A percentile compares a stretch with the other conserved stretches of the same genome.
These are phyloP conservation scores for Lactarius trivialis DNA, from an alignment of 768 basidiomycete species.

Conservation along the genomic window DNA sequence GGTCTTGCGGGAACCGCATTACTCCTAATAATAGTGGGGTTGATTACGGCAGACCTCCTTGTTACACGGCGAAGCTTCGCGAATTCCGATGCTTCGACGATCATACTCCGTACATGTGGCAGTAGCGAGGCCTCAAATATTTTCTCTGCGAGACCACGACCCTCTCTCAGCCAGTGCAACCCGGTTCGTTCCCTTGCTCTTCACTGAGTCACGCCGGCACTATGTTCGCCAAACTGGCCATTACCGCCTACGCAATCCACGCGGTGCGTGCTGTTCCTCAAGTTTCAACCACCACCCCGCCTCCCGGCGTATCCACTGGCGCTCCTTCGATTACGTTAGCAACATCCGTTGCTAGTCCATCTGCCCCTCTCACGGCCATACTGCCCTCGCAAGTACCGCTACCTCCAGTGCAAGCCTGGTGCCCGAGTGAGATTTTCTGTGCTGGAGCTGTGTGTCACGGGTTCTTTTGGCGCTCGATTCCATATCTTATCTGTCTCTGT, in stretches of 20 bases:
- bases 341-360: conserved; percentile 61
- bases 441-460: conserved; percentile 56
- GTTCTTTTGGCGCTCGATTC: neutral
- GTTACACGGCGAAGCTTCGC: neutral
- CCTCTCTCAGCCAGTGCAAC: neutral
- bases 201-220: conserved; percentile 23
- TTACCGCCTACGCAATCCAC: conserved; percentile 1
- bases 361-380: conserved; percentile 43
- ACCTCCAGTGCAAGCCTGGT: conserved; percentile 73
- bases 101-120: neutral
- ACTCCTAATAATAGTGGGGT: too few species aligned
- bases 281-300: conserved; percentile 17
- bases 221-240: conserved; percentile 27
- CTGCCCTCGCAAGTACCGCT: conserved; percentile 60
- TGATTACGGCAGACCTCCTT: neutral
- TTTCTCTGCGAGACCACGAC: neutral
- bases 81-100: neutral
- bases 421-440: conserved; percentile 72
- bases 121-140: neutral
- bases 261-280: conserved; percentile 17
- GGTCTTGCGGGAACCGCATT: neutral
- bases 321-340: conserved; percentile 39
- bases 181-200: neutral
- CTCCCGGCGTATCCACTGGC: conserved; percentile 15
- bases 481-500: neutral